phyloP scores from a whole-genome alignment of 2,329 filamentous ascomycete genomes.

The Phyllosticta ampelicida region DNA sequence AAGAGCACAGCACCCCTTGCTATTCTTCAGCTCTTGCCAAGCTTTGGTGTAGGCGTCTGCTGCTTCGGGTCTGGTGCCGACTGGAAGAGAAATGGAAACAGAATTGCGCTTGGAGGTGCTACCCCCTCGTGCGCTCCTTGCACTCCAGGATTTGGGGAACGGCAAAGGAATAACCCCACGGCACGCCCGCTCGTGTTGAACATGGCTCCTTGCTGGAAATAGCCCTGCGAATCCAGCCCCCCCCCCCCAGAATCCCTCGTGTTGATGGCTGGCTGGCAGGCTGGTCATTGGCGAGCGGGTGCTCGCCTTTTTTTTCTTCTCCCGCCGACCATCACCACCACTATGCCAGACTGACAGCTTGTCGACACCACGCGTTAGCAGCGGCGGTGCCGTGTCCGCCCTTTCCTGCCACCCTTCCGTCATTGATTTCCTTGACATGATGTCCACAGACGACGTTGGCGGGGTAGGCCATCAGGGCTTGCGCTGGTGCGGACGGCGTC shows the following conservation, averaged over 20 bases:
- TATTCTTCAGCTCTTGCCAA: background rate
- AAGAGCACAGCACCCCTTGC: too few relatives aligned
- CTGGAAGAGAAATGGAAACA: background rate
- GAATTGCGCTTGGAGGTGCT: background rate
- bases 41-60: background rate
- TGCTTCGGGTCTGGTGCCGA: too few relatives aligned
- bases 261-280: background rate
- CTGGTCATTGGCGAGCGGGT: background rate
- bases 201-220: background rate
- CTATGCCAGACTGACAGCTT: background rate
- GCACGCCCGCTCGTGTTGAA: background rate
- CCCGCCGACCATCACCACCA: background rate
- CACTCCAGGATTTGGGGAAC: background rate
- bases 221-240: background rate
- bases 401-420: background rate
- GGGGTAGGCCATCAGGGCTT: background rate
- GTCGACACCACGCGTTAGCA: background rate
- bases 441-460: background rate
- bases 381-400: background rate
- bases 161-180: background rate
- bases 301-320: background rate
- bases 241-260: background rate
- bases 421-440: background rate
- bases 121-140: background rate
- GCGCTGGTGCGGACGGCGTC: background rate